These are phyloP conservation scores for Boletales sp. DNA, from an alignment of 768 basidiomycete species.

Conservation along the genomic window DNA sequence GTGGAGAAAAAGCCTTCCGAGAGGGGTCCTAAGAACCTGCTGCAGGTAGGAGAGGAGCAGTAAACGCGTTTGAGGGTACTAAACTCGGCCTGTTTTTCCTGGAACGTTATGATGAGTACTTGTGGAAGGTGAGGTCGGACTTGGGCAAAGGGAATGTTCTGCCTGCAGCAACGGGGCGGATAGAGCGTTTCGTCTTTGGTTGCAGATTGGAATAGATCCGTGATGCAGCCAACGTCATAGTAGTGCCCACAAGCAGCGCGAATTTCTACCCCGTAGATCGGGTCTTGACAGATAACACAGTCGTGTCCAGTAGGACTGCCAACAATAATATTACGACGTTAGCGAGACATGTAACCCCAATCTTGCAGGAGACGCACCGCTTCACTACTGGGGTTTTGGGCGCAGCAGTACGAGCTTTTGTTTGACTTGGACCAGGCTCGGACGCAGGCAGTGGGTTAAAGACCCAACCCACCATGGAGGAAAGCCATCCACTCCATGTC, in stretches of 20 bases:
- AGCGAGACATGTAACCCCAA: not conserved
- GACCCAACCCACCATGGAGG: conserved; percentile 6
- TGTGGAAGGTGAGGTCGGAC: conserved; percentile 25
- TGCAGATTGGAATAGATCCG: conserved; percentile 33
- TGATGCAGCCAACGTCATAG: conserved; percentile 34
- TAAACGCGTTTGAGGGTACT: conserved; percentile 36
- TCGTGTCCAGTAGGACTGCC: conserved; percentile 18
- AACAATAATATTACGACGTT: not conserved
- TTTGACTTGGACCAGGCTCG: not conserved
- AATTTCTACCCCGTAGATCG: conserved; percentile 24
- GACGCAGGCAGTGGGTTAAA: not conserved
- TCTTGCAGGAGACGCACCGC: not conserved
- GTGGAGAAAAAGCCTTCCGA: conserved; percentile 21
- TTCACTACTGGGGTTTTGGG: not conserved
- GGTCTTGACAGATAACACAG: conserved; percentile 35
- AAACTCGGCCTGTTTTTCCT: conserved; percentile 29
- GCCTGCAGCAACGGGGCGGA: conserved; percentile 39
- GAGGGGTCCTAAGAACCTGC: conserved; percentile 35
- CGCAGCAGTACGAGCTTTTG: not conserved
- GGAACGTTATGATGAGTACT: conserved; percentile 16
- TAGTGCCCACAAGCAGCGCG: conserved; percentile 33
- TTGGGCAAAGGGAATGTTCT: conserved; percentile 23
- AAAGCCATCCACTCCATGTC: conserved; percentile 21
- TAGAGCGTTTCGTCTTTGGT: conserved; percentile 37
- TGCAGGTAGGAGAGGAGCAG: conserved; percentile 34